These are phyloP conservation scores for Pseudogymnoascus sp. DNA, from an alignment of 2,329 filamentous ascomycete genomes.

Conservation along the genomic window DNA sequence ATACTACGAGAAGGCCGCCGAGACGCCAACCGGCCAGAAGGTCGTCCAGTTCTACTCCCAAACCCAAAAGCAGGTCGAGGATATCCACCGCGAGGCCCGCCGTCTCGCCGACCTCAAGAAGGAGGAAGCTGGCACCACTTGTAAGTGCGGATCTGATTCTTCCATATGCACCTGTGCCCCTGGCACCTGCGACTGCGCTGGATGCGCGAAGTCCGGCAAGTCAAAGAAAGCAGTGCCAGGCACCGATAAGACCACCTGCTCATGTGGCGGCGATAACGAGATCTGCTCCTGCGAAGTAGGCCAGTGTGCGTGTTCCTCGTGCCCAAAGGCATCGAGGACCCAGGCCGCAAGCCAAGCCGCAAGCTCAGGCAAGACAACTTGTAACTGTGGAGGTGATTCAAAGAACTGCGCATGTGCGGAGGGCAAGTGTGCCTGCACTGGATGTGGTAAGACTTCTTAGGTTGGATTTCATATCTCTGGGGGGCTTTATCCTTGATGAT, in stretches of 20 bases:
- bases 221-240: conserved; percentile 26
- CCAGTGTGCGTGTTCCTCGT: conserved; percentile 29
- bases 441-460: background rate
- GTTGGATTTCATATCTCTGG: conserved; percentile 16
- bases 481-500: conserved; percentile 16
- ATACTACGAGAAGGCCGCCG: conserved; percentile 91
- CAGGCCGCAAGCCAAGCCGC: conserved; percentile 32
- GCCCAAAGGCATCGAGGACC: conserved; percentile 21
- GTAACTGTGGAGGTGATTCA: conserved; percentile 31
- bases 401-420: conserved; percentile 33
- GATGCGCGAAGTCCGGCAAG: conserved; percentile 33
- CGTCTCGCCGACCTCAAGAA: conserved; percentile 84
- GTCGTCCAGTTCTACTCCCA: conserved; percentile 81
- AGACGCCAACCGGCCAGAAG: conserved; percentile 80
- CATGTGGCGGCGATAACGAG: conserved; percentile 29
- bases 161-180: conserved; percentile 31
- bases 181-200: conserved; percentile 31
- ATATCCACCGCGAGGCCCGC: conserved; percentile 86
- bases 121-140: conserved; percentile 44
- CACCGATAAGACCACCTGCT: conserved; percentile 32
- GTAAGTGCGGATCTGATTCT: conserved; percentile 28
- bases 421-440: conserved; percentile 24
- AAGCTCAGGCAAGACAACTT: conserved; percentile 33
- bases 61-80: conserved; percentile 79
- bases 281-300: conserved; percentile 30